Base-by-base conservation (phyloP, 768 basidiomycete species). In the Leccinum uliginosum region DNA sequence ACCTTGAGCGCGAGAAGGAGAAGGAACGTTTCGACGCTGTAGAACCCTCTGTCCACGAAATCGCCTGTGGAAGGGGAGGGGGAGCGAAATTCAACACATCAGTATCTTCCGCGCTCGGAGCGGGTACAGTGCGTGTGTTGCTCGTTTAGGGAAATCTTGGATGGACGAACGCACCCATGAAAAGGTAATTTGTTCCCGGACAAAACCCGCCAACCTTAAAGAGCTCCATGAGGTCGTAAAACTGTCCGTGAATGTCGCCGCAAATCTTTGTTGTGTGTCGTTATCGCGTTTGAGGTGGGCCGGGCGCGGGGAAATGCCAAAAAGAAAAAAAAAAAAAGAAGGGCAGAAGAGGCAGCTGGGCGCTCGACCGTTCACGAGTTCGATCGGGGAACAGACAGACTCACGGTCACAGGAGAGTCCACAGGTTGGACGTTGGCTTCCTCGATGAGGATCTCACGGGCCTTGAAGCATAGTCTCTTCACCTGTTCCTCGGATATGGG, bases 1-100 rank as follows among this genome's bases (percentile, higher is more conserved):
- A 96, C 91, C 73, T 99, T 99, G 70, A 97, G 84, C 0, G 94
- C 93, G 62, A 98, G 84, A 19, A 98, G 83, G 46, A 98, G 84
- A 19, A 97, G 83, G 71, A 98, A 96, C 0, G 96, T 98, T 70
- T 98, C 96, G 57, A 98, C 93, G 69, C 85, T 88, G 79, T 97
- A 98, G 76, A 93, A 97, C 30, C 96, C 96, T 53, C 96, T 86
- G 74, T 98, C 96, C 63, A 98, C 96, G 70, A 98, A 98, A 75
- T 98, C 96, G 59, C 95, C 94, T 96, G 75, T 29, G 32, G 50
- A 30, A 27, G 46, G 38, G 38, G 38, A n/a, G 9, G 38, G 40
- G 40, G 19, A 43, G 19, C 40, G 40, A 19, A 43, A 43, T 43
- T 43, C 38, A 50, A 56, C 59, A 54, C 51, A 54, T 62, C 46